Base-by-base conservation (phyloP, 2,329 filamentous ascomycete species). In the Penicillium brasilianum region DNA sequence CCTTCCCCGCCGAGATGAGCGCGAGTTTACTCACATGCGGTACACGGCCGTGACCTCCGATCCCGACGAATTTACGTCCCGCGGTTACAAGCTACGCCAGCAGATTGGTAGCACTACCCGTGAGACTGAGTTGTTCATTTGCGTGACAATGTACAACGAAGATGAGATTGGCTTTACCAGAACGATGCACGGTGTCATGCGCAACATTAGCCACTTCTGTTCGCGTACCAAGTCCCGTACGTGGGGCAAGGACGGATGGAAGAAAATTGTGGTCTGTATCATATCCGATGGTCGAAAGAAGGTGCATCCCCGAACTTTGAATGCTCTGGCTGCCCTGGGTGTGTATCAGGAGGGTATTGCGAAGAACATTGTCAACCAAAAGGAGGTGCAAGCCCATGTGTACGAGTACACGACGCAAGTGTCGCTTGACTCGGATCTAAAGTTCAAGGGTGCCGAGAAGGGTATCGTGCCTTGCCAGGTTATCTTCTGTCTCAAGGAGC, bases 401-500 rank as follows among this genome's bases (percentile, higher is more conserved):
- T 99, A 99, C 81, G 95, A 99, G 76, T 99, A 99, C 80, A 99
- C 95, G 0, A 98, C 95, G 0, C 96, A 99, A 72, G 95, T 99
- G 11, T 98, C 94, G 0, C 85, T 99, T 10, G 95, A 99, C 75
- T 86, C 93, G 0, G 94, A 97, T 69, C 86, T 99, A 66, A 97
- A 97, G 77, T 99, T 99, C 83, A 99, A 99, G 82, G 95, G 96
- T 36, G 95, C 95, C 0, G 96, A 99, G 79, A 99, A 99, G 82
- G 95, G 96, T 34, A 99, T 99, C 67, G 92, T 98, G 13, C 96
- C 95, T 1, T 96, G 93, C 74, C 95, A 99, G 80, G 92, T 99
- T 83, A 94, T 99, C 71, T 99, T 99, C 78, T 99, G 96, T 73
- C 82, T 99, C 64, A 99, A 99, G 80, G 95, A 99, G 77, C 93